These are phyloP conservation scores for Lotus japonicus DNA, from an alignment of 306 rosid genomes.

Conservation along the genomic window DNA sequence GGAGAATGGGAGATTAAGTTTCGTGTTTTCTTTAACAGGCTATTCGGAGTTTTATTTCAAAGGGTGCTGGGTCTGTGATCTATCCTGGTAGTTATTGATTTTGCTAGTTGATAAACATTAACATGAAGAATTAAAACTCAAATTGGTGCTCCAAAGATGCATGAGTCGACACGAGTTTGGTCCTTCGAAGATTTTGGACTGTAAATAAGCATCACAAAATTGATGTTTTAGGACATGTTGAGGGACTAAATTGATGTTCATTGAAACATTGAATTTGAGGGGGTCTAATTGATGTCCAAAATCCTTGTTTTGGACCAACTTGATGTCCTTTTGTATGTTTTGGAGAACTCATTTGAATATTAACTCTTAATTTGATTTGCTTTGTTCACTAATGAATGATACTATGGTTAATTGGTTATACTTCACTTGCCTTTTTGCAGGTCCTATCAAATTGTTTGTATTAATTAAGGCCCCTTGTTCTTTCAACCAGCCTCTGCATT, in stretches of 20 bases:
- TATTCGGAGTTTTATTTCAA: slow-evolving; percentile 62
- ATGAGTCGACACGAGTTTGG: background rate
- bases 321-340: background rate
- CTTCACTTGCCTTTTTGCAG: slow-evolving; percentile 26
- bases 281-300: background rate
- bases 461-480: slow-evolving; percentile 80
- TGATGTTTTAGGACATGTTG: background rate
- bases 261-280: background rate
- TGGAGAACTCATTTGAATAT: background rate
- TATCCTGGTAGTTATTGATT: slow-evolving; percentile 53
- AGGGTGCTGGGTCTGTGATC: slow-evolving; percentile 67
- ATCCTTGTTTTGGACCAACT: background rate
- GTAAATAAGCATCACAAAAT: background rate
- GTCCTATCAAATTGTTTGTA: slow-evolving; percentile 66
- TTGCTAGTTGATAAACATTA: background rate
- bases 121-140: background rate
- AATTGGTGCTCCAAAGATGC: background rate
- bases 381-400: slow-evolving; percentile 13
- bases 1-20: slow-evolving; percentile 1
- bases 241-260: background rate
- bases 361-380: background rate
- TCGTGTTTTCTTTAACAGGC: slow-evolving; percentile 48
- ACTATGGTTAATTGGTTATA: background rate
- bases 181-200: background rate
- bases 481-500: slow-evolving; percentile 68